Percentiles rank a stretch among this genome's conserved stretches.
Conservation (phyloP, 805 yeast genomes). For the Ogataea allantospora region DNA sequence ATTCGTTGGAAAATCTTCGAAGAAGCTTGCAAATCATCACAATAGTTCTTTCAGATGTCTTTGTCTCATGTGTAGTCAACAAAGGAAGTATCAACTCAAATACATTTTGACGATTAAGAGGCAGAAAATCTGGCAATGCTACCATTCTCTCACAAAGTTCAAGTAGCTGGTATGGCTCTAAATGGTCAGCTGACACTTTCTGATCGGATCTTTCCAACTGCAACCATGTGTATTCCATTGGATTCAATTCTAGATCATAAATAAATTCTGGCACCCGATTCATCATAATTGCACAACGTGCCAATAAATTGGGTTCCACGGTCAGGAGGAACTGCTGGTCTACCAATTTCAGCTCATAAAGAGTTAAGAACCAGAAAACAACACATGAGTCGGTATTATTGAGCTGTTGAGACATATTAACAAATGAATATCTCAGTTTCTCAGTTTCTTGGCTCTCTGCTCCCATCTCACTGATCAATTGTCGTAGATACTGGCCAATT, state of each 20-base stretch:
- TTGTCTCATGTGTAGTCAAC: constrained; percentile 23
- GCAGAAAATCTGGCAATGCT: background rate
- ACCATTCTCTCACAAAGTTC: background rate
- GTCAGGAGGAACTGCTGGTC: background rate
- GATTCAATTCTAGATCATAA: background rate
- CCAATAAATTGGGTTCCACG: background rate
- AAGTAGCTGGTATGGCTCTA: background rate
- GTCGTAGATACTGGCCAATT: background rate
- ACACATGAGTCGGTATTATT: no score
- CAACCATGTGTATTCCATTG: background rate
- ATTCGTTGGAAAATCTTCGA: constrained; percentile 23
- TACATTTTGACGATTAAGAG: background rate
- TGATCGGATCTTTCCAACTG: background rate
- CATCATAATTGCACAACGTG: background rate
- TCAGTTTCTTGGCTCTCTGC: no score
- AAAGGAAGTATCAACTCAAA: constrained; percentile 6
- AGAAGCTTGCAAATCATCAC: constrained; percentile 35
- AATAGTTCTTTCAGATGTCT: constrained; percentile 41
- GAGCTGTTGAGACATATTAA: no score
- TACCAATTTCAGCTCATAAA: background rate
- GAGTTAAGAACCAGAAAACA: background rate
- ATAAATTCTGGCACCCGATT: background rate
- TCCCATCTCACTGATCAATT: no score
- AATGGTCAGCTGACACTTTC: background rate
- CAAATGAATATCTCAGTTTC: no score